Percentiles rank a stretch among this genome's conserved stretches.
phyloP scores from a whole-genome alignment of 306 rosid species.

The Cicer pinnatifidum region DNA sequence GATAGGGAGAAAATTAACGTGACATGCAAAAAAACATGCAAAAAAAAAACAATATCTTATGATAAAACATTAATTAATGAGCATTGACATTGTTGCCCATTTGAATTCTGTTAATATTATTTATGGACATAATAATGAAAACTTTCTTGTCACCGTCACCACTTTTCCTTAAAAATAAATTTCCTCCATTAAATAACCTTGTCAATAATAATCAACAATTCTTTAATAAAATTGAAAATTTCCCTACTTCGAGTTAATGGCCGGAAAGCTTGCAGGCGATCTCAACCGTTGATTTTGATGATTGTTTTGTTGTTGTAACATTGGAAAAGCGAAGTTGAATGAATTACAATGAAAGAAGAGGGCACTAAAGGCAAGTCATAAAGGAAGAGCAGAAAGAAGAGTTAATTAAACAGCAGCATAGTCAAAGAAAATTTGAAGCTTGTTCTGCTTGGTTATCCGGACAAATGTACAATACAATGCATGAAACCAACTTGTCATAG shows the following conservation, averaged over 20 bases:
- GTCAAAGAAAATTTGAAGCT: conserved; percentile 49
- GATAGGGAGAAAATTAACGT: conserved; percentile 43
- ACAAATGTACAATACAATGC: conserved; percentile 40
- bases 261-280: conserved; percentile 15
- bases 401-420: conserved; percentile 12
- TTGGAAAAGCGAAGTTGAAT: conserved; percentile 7
- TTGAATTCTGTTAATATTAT: background rate
- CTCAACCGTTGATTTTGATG: too few relatives aligned
- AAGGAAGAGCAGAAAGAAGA: conserved; percentile 27
- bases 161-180: conserved; percentile 31
- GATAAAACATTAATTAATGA: conserved; percentile 26
- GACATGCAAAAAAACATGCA: conserved; percentile 55
- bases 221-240: conserved; percentile 1
- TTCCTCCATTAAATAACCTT: background rate
- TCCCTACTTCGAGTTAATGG: conserved; percentile 45
- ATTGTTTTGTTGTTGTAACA: too few relatives aligned
- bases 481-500: conserved; percentile 43
- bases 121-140: conserved; percentile 36
- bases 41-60: conserved; percentile 23
- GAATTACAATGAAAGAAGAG: conserved; percentile 53
- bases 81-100: conserved; percentile 27
- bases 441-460: conserved; percentile 42
- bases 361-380: conserved; percentile 41
- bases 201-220: too few relatives aligned
- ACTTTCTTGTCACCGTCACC: conserved; percentile 19